phyloP scores from a whole-genome alignment of 2,329 filamentous ascomycete genomes.

The Acarospora socialis region DNA sequence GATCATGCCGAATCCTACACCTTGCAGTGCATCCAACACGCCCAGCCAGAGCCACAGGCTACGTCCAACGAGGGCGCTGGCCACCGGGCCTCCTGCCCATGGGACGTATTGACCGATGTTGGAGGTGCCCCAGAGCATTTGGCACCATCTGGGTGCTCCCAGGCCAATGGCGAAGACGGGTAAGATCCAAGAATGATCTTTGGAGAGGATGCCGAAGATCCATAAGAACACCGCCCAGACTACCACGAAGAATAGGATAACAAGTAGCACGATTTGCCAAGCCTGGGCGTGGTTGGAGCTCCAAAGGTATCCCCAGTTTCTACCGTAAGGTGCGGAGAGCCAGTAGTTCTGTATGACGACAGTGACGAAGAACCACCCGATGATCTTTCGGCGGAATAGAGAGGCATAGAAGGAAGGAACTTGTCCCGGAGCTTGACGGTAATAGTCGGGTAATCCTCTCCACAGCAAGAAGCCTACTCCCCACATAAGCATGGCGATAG shows the following conservation, averaged over 20 bases:
- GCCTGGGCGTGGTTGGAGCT: conserved; percentile 38
- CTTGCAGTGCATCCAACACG: conserved; percentile 49
- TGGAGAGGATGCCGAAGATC: conserved; percentile 40
- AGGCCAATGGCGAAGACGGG: conserved; percentile 54
- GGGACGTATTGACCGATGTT: conserved; percentile 48
- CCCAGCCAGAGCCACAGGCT: conserved; percentile 54
- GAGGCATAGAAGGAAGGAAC: conserved; percentile 51
- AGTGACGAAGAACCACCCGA: conserved; percentile 52
- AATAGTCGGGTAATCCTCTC: conserved; percentile 51
- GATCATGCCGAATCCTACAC: conserved; percentile 54
- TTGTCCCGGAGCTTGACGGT: conserved; percentile 48
- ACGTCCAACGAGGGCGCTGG: conserved; percentile 42
- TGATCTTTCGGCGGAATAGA: conserved; percentile 47
- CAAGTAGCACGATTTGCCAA: conserved; percentile 43
- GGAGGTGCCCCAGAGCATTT: conserved; percentile 52
- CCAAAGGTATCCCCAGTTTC: conserved; percentile 54
- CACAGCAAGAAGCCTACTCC: conserved; percentile 40
- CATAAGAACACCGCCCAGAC: conserved; percentile 42
- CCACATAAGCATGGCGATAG: conserved; percentile 45
- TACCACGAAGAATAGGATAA: conserved; percentile 34
- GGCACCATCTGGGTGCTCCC: conserved; percentile 50
- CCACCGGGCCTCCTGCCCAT: conserved; percentile 42
- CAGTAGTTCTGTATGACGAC: conserved; percentile 55
- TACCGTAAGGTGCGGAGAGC: conserved; percentile 49
- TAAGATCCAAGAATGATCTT: conserved; percentile 50